Evolutionary conservation across 805 yeast genomes (phyloP).

Genomic region (Saccharomycopsis fermentans): DNA sequence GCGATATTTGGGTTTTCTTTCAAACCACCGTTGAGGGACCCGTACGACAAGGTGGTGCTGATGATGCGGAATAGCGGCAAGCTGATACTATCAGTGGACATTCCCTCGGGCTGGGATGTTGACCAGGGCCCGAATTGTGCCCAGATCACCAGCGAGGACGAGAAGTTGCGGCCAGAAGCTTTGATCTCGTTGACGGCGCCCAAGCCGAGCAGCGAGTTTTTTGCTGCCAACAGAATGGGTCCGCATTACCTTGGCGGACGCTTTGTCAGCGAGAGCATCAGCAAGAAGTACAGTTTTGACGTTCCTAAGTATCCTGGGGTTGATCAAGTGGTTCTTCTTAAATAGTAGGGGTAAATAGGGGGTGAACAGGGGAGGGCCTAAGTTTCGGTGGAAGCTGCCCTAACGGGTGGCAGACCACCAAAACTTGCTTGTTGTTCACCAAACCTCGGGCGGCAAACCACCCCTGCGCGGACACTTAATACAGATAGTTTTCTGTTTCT

Average conservation of each 20-base stretch:
- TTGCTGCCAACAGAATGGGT: slow-evolving; percentile 27
- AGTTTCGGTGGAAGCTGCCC: no score
- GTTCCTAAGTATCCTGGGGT: slow-evolving; percentile 48
- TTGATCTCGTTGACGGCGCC: slow-evolving; percentile 89
- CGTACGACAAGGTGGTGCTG: slow-evolving; percentile 47
- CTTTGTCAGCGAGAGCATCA: slow-evolving; percentile 59
- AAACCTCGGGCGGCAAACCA: no score
- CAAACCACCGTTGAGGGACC: slow-evolving; percentile 75
- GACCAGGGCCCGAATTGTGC: slow-evolving; percentile 61
- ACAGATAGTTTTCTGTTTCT: no score
- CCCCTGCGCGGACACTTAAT: no score
- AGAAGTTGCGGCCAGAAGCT: slow-evolving; percentile 24
- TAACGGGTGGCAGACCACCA: no score
- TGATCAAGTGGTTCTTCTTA: slow-evolving; percentile 39
- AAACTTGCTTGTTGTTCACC: no score
- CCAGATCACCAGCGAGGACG: slow-evolving; percentile 23
- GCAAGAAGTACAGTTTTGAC: slow-evolving; percentile 61
- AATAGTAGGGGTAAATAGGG: no score
- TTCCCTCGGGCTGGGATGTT: slow-evolving; percentile 97
- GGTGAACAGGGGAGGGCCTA: no score
- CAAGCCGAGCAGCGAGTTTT: slow-evolving; percentile 64
- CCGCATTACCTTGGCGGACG: slow-evolving; percentile 85
- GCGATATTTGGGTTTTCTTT: slow-evolving; percentile 91
- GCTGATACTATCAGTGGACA: slow-evolving; percentile 75
- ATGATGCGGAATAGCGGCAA: slow-evolving; percentile 27